Evolutionary conservation across 2,329 filamentous ascomycete species (phyloP), one percentile per base, ranked within the genome.

Genomic region (Alternaria triticimaculans): DNA sequence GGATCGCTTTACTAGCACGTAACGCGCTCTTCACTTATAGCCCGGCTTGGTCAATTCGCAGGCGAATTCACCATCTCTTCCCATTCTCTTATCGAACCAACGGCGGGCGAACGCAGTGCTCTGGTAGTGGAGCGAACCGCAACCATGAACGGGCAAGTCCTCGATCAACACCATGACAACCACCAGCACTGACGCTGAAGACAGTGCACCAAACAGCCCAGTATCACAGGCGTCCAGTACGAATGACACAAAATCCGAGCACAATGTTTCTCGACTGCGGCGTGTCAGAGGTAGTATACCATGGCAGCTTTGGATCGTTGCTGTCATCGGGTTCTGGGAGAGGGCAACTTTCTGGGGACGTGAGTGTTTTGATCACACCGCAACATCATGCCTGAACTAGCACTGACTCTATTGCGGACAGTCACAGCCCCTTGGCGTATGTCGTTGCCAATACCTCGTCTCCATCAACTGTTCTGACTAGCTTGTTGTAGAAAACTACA

Each of bases 401-500:
- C 9, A 58, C 64, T 66, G n/a, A 66, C 50, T 21, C 10, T 21
- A 20, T n/a, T 9, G 10, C 26, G n/a, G 12, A 25, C 43, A 65
- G 60, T 73, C 10, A 74, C 72, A 9, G 75, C 70, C 20, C 77
- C 77, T 62, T 80, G 75, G 75, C 77, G 75, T 78, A 69, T 21
- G 73, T 67, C 49, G 21, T 4, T 51, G 12, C 55, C 62, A 41
- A 20, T 46, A 23, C 18, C 41, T 23, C n/a, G 37, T 30, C 25
- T 20, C 12, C 25, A 43, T 9, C 12, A 15, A 26, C 10, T 18
- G 21, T 14, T 23, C 63, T 70, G 30, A 70, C 30, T n/a, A 11
- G n/a, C 20, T 3, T 30, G 4, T 12, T 10, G 7, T 46, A 82
- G 80, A 83, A 64, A 83, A 83, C 68, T 82, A 83, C 64, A 81